Evolutionary conservation across 2,329 filamentous ascomycete species (phyloP), one percentile per base, ranked within the genome.

Genomic region (Septoria petroselini): DNA sequence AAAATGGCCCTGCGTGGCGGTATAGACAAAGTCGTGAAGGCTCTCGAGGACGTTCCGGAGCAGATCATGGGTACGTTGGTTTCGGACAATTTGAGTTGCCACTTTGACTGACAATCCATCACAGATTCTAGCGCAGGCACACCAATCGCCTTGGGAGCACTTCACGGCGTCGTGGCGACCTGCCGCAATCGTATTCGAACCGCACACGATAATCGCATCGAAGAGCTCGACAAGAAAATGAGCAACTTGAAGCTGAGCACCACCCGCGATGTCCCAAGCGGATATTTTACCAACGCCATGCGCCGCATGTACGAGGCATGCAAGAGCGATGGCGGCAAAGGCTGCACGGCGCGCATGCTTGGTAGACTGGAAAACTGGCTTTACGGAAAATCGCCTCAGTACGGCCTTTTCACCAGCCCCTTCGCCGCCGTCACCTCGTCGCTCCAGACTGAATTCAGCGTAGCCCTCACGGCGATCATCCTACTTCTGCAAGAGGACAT

Each of bases 281-380:
- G 38, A 23, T 56, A 55, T 38, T 62, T 63, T 53, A 48, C 41
- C 12, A 0, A 23, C 3, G 45, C 52, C 1, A 61, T 62, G 48
- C 11, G 14, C 1, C 30, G n/a, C 14, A 49, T 54, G 31, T 64
- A 64, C 52, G 43, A 58, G 4, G 33, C 19, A 3, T 59, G 58
- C 57, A 50, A 44, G 5, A 18, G 14, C 7, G 12, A 23, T 5
- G 17, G 7, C 6, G 51, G 51, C n/a, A 25, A 38, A 1, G 58
- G 57, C 18, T 41, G 18, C 6, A 52, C 39, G n/a, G 7, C 2
- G 11, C 42, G 25, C 23, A 44, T 44, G 44, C 39, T 49, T 8
- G n/a, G 11, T 5, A 31, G 27, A 1, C 11, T 50, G 2, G 17
- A 27, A 11, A 1, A 25, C 1, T 41, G 34, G 27, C 35, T 52